phyloP scores from a whole-genome alignment of 345 rosid species.

The Ailanthus altissimus region DNA sequence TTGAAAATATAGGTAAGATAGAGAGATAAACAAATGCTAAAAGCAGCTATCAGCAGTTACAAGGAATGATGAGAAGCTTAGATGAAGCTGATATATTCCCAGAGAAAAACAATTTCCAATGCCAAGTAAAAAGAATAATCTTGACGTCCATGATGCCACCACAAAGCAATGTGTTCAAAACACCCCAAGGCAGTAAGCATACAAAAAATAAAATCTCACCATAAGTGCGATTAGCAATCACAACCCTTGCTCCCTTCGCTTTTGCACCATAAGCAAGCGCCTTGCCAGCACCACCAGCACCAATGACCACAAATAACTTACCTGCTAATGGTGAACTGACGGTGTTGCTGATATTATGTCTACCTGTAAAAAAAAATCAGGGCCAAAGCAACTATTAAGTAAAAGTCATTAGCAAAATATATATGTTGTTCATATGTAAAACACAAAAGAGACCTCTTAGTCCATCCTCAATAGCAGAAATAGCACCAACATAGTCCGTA shows the following conservation, averaged over 20 bases:
- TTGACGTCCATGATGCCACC: background rate
- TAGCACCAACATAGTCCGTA: slow-evolving; percentile 89
- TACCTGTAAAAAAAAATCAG: slow-evolving; percentile 39
- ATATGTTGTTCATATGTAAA: background rate
- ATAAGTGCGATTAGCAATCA: slow-evolving; percentile 85
- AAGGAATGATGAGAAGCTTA: background rate
- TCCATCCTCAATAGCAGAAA: slow-evolving; percentile 95
- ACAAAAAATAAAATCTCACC: slow-evolving; percentile 40
- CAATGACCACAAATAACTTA: slow-evolving; percentile 83
- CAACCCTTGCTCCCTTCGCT: slow-evolving; percentile 81
- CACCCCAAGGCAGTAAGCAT: background rate
- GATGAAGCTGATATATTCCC: background rate
- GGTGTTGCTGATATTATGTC: slow-evolving; percentile 31
- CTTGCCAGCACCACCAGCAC: slow-evolving; percentile 97
- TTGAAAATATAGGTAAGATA: background rate
- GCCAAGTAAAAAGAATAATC: background rate
- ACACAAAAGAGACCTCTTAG: slow-evolving; percentile 55
- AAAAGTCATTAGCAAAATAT: slow-evolving; percentile 21
- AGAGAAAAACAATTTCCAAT: background rate
- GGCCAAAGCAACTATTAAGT: slow-evolving; percentile 14
- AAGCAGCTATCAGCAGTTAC: background rate
- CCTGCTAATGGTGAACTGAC: slow-evolving; percentile 66
- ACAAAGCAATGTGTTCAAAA: background rate
- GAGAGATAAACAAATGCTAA: background rate
- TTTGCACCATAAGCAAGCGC: slow-evolving; percentile 97